Evolutionary conservation across 2,329 filamentous ascomycete genomes (phyloP), one percentile per base, ranked within the genome.

Genomic region (Penicillium sp.): DNA sequence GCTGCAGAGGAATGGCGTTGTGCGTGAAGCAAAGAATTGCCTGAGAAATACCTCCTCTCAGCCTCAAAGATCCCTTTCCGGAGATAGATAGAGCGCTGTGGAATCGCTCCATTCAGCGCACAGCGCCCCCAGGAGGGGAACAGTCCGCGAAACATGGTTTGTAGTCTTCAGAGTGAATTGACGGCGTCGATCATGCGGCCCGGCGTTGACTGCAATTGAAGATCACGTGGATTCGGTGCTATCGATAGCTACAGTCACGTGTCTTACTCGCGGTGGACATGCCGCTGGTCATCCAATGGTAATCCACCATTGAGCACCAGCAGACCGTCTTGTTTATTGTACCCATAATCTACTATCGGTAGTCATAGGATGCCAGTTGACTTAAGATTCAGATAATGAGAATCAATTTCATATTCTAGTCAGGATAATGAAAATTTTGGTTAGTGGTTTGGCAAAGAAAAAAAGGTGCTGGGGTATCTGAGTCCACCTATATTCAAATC

Each of bases 1-100:
- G 71, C 60, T 4, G 65, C 50, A 18, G 70, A 65, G 37, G 64
- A 51, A 56, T 71, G 59, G 36, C 60, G 58, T 33, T 67, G 60
- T 49, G 67, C 58, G 31, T 60, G 61, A 34, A 65, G 49, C 40
- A 63, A 54, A 31, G 67, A 60, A 61, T 68, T 72, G 54, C 62
- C 62, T 44, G 71, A 70, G 55, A 75, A 75, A 46, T 61, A 68
- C 57, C 70, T 67, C 58, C 54, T 66, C 37, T 64, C 65, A 34
- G 56, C 47, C 21, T 63, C 55, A 10, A 67, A 55, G 18, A 62
- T 57, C 33, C 60, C 61, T 43, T 49, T 57, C 3, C 47, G 58
- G 1, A 58, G 26, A 37, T 44, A 58, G 36, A 46, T 36, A 31
- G 66, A 54, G 18, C 56, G 57, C 13, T 55, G 43, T 7, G 56